Evolutionary conservation across 2,329 filamentous ascomycete genomes (phyloP).

Genomic region (Talaromyces piceae): DNA sequence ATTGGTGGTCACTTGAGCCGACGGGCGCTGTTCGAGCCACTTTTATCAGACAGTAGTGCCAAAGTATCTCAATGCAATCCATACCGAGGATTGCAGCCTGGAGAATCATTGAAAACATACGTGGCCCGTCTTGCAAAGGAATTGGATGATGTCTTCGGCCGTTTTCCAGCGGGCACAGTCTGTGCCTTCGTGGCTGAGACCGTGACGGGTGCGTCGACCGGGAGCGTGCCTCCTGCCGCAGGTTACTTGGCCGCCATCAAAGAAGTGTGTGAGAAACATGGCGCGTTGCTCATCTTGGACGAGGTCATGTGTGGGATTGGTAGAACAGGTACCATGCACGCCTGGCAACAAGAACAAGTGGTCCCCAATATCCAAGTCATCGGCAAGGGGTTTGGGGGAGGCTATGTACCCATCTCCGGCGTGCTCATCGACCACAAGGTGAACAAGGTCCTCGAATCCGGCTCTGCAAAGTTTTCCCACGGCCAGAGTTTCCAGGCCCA

Average conservation of each 20-base stretch:
- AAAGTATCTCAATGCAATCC: neutral
- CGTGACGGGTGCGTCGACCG: constrained; percentile 36
- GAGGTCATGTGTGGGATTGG: constrained; percentile 65
- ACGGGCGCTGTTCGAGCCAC: constrained; percentile 23
- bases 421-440: constrained; percentile 46
- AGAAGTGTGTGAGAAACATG: constrained; percentile 61
- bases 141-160: constrained; percentile 58
- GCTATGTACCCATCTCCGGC: constrained; percentile 49
- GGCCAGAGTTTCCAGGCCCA: constrained; percentile 57
- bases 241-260: constrained; percentile 66
- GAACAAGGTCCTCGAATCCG: constrained; percentile 40
- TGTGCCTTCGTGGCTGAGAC: constrained; percentile 68
- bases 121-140: constrained; percentile 54
- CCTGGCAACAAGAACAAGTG: constrained; percentile 52
- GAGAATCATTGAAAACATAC: constrained; percentile 42
- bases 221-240: constrained; percentile 56
- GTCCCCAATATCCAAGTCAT: constrained; percentile 54
- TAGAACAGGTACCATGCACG: constrained; percentile 49
- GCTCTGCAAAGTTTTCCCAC: constrained; percentile 48
- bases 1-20: constrained; percentile 31
- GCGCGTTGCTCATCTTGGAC: constrained; percentile 66
- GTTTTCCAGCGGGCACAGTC: constrained; percentile 57
- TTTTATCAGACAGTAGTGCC: neutral
- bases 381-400: constrained; percentile 53
- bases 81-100: neutral